Evolutionary conservation across 331 rosid species (phyloP).

Genomic region (Phaseolus coccineus): DNA sequence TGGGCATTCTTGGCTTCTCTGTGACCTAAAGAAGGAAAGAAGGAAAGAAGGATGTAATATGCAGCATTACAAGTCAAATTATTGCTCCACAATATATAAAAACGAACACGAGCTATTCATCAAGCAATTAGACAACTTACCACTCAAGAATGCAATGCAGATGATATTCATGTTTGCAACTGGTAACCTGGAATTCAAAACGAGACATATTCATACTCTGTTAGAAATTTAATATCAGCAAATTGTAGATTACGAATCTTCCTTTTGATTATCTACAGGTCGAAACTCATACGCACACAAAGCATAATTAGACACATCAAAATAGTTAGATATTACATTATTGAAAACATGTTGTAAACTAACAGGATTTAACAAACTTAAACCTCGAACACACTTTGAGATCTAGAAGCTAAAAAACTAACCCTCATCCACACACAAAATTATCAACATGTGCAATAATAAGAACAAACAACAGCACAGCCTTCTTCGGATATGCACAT

Average conservation of each 20-base stretch:
- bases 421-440: background rate
- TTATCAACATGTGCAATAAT: background rate
- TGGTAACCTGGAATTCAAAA: slow-evolving; percentile 71
- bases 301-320: slow-evolving; percentile 7
- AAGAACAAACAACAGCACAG: background rate
- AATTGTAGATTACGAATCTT: background rate
- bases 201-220: slow-evolving; percentile 33
- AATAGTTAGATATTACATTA: background rate
- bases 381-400: slow-evolving; percentile 1
- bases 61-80: slow-evolving; percentile 24
- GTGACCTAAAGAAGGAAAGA: slow-evolving; percentile 51
- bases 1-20: slow-evolving; percentile 93
- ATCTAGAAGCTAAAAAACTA: slow-evolving; percentile 12
- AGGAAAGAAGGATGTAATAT: slow-evolving; percentile 25
- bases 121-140: slow-evolving; percentile 50
- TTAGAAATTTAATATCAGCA: slow-evolving; percentile 14
- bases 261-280: slow-evolving; percentile 5
- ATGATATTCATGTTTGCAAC: slow-evolving; percentile 96
- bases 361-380: slow-evolving; percentile 12
- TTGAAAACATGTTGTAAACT: slow-evolving; percentile 5
- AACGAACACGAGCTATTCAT: background rate
- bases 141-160: slow-evolving; percentile 97
- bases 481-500: slow-evolving; percentile 19
- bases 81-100: background rate
- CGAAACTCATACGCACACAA: slow-evolving; percentile 17